Evolutionary conservation across 148 eudicot genomes (phyloP).

Genomic region (Pouteria glomerata): DNA sequence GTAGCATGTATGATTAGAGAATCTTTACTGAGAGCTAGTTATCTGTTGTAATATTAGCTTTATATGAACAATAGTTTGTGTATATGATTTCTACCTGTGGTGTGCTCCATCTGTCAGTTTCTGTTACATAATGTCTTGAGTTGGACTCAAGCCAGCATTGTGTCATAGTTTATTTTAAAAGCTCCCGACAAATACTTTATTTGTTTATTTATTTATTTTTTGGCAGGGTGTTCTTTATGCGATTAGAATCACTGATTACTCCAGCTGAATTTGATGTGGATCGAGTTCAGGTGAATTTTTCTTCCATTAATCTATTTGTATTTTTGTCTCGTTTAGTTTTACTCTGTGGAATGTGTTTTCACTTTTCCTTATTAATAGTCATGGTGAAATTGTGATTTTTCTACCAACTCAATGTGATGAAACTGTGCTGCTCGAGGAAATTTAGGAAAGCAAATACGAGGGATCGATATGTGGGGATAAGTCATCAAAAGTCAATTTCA

Average conservation of each 20-base stretch:
- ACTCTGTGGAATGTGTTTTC: neutral
- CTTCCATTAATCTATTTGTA: conserved; percentile 4
- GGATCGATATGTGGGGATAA: conserved; percentile 7
- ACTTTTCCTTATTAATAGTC: conserved; percentile 8
- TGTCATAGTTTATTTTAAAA: neutral
- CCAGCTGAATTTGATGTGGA: conserved; percentile 43
- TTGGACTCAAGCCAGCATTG: neutral
- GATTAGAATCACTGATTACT: conserved; percentile 47
- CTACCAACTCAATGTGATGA: conserved; percentile 14
- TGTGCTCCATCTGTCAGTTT: neutral
- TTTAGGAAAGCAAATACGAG: conserved; percentile 16
- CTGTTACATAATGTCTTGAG: neutral
- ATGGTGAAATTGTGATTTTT: conserved; percentile 17
- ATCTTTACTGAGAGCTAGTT: neutral
- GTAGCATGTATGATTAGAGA: neutral
- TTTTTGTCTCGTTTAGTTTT: too few species aligned
- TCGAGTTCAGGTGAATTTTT: conserved; percentile 41
- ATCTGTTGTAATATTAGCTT: neutral
- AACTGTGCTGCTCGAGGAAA: conserved; percentile 14
- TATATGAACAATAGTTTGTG: neutral
- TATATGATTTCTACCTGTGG: too few species aligned
- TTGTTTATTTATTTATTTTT: too few species aligned
- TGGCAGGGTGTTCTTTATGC: conserved; percentile 78
- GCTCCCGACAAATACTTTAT: too few species aligned
- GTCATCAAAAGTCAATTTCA: conserved; percentile 4